Percentiles rank a stretch among this genome's conserved stretches.
phyloP scores from a whole-genome alignment of 257 asterid genomes.

The Salvia miltiorrhiza region DNA sequence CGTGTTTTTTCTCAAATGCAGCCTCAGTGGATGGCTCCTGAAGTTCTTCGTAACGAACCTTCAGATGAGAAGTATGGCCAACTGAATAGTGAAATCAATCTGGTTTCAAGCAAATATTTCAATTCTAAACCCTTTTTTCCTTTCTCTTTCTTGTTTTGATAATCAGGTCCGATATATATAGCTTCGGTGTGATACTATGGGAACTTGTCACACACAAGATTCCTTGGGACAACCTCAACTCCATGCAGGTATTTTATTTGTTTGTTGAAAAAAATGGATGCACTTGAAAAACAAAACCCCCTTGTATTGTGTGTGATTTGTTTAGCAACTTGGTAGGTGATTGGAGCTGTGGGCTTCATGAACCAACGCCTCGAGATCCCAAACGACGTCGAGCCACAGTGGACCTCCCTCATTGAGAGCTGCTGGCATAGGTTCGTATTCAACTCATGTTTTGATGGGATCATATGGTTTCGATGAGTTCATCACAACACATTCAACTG shows the following conservation, averaged over 20 bases:
- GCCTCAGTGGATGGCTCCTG: conserved; percentile 99
- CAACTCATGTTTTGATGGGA: background rate
- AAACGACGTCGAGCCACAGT: conserved; percentile 62
- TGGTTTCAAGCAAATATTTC: background rate
- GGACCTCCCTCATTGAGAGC: conserved; percentile 80
- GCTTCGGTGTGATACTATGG: conserved; percentile 95
- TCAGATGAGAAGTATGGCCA: conserved; percentile 82
- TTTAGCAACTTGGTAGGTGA: conserved; percentile 51
- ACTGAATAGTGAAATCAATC: background rate
- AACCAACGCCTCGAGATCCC: conserved; percentile 91
- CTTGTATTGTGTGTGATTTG: background rate
- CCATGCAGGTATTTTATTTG: conserved; percentile 71
- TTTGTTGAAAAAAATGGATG: no score
- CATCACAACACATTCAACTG: no score
- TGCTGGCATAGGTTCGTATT: conserved; percentile 76
- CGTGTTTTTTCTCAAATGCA: conserved; percentile 32
- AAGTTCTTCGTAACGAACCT: conserved; percentile 94
- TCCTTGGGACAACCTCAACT: conserved; percentile 94
- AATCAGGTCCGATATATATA: conserved; percentile 89
- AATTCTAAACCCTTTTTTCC: conserved; percentile 16
- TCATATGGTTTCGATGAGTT: background rate
- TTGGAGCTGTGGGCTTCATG: conserved; percentile 99
- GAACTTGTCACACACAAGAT: conserved; percentile 86
- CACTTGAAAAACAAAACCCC: no score
- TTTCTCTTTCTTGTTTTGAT: conserved; percentile 20